Evolutionary conservation across 108 stramenopile species (phyloP).

Genomic region (Licmophora abbreviata): DNA sequence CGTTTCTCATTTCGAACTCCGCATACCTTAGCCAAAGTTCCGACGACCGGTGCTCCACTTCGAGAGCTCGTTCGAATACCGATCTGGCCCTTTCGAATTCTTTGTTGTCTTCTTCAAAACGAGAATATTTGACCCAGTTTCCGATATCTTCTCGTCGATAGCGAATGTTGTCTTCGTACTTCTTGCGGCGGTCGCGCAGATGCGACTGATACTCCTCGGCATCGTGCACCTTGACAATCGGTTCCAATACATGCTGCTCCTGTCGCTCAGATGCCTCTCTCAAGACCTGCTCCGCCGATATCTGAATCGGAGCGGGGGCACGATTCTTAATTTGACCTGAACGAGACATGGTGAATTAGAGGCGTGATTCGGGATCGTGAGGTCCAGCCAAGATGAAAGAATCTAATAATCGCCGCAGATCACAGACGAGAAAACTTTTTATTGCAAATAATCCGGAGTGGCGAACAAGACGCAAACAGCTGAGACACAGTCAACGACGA

Average conservation of each 20-base stretch:
- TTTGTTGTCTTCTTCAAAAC: slow-evolving; percentile 96
- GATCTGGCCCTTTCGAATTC: slow-evolving; percentile 94
- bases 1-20: slow-evolving; percentile 97
- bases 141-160: slow-evolving; percentile 92
- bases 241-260: slow-evolving; percentile 64
- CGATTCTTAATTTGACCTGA: slow-evolving; percentile 90
- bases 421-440: too few relatives aligned
- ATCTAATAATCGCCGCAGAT: too few relatives aligned
- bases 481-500: too few relatives aligned
- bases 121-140: slow-evolving; percentile 96
- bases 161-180: slow-evolving; percentile 94
- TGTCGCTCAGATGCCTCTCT: slow-evolving; percentile 95
- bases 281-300: slow-evolving; percentile 97
- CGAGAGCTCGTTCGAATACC: slow-evolving; percentile 96
- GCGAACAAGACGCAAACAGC: too few relatives aligned
- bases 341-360: slow-evolving; percentile 28
- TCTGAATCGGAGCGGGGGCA: slow-evolving; percentile 98
- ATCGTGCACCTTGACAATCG: slow-evolving; percentile 89
- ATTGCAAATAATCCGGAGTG: too few relatives aligned
- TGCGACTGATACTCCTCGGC: slow-evolving; percentile 94
- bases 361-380: too few relatives aligned
- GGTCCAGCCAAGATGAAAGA: too few relatives aligned
- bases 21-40: slow-evolving; percentile 96
- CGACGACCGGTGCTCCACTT: slow-evolving; percentile 85
- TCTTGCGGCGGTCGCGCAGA: slow-evolving; percentile 88